A percentile compares a stretch with the other conserved stretches of the same genome.
Evolutionary conservation across 768 basidiomycete genomes (phyloP).

Genomic region (Russula lepida): DNA sequence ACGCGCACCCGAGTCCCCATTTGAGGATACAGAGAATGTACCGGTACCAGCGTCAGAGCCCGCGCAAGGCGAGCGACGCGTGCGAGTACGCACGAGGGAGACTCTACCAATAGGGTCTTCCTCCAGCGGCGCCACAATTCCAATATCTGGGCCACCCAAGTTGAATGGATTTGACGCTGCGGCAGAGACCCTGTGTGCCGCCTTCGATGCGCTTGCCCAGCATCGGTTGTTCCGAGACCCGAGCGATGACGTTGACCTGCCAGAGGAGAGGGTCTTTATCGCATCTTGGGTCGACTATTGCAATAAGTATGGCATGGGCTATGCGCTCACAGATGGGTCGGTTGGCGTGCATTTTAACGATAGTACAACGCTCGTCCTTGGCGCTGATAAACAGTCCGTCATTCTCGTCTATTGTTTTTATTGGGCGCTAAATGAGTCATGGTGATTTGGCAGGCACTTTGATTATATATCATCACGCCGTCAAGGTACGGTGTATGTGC

Average conservation of each 20-base stretch:
- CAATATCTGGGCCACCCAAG: slow-evolving; percentile 25
- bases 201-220: slow-evolving; percentile 58
- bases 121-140: slow-evolving; percentile 22
- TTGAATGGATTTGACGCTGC: slow-evolving; percentile 62
- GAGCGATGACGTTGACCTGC: slow-evolving; percentile 41
- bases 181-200: slow-evolving; percentile 40
- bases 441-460: slow-evolving; percentile 52
- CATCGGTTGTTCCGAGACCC: slow-evolving; percentile 65
- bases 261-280: slow-evolving; percentile 78
- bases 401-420: neutral
- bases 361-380: slow-evolving; percentile 76
- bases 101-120: neutral
- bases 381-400: slow-evolving; percentile 79
- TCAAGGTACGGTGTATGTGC: slow-evolving; percentile 57
- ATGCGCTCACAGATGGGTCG: slow-evolving; percentile 90
- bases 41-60: slow-evolving; percentile 21
- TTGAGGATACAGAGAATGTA: slow-evolving; percentile 31
- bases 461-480: slow-evolving; percentile 75
- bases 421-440: neutral
- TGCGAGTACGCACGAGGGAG: slow-evolving; percentile 9
- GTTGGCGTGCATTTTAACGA: slow-evolving; percentile 97
- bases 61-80: slow-evolving; percentile 3
- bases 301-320: slow-evolving; percentile 99
- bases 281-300: slow-evolving; percentile 99
- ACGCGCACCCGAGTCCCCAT: slow-evolving; percentile 21